These are phyloP conservation scores for Hygrophila difformis DNA, from an alignment of 257 asterid genomes.

Conservation along the genomic window DNA sequence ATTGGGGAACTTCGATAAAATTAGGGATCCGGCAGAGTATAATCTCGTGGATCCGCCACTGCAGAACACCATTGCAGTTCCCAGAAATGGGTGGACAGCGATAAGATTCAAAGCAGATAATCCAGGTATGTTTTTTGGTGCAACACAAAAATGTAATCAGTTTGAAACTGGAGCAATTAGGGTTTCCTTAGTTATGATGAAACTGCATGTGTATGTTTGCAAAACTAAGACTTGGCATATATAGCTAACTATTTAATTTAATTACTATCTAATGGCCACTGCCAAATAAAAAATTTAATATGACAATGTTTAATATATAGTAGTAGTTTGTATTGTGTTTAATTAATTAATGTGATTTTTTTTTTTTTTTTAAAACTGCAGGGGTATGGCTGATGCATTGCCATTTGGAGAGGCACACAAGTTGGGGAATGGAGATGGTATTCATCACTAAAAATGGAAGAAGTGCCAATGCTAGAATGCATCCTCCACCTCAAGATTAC, in stretches of 20 bases:
- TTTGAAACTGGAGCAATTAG: too few species aligned
- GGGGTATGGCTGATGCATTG: conserved; percentile 50
- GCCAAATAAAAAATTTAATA: too few species aligned
- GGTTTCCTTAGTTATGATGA: too few species aligned
- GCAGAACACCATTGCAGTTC: conserved; percentile 29
- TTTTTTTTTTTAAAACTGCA: background rate
- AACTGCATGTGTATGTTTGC: too few species aligned
- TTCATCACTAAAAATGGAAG: conserved; percentile 32
- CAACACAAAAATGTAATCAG: too few species aligned
- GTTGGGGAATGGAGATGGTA: conserved; percentile 37
- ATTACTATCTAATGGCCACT: too few species aligned
- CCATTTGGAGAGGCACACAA: conserved; percentile 26
- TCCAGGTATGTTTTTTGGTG: conserved; percentile 22
- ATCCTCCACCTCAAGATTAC: conserved; percentile 34
- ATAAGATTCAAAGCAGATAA: conserved; percentile 28
- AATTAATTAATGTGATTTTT: too few species aligned
- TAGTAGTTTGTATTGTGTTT: too few species aligned
- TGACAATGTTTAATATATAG: too few species aligned
- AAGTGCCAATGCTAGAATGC: conserved; percentile 14
- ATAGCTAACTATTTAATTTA: too few species aligned
- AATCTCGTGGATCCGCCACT: conserved; percentile 35
- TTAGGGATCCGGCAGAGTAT: conserved; percentile 30
- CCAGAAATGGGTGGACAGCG: conserved; percentile 27
- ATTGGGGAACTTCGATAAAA: conserved; percentile 38
- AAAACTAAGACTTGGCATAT: too few species aligned